Base-by-base conservation (phyloP, 2,329 filamentous ascomycete species). In the Trichoderma citrinoviride region DNA sequence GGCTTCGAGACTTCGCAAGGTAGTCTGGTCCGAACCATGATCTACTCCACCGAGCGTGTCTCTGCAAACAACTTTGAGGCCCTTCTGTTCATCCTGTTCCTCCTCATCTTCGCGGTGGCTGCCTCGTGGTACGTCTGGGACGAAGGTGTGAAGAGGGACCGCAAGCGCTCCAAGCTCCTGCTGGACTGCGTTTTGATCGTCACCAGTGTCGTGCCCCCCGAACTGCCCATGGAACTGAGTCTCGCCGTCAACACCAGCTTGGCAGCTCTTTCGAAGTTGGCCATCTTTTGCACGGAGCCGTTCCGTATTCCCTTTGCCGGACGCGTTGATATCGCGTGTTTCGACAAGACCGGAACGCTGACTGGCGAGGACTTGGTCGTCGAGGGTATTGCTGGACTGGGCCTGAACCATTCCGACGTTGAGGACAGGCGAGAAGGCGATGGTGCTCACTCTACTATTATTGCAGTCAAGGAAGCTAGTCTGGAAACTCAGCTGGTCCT, bases 101-200 rank as follows among this genome's bases (percentile, higher is more conserved):
- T 99, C 29, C 86, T 97, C 62, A 86, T 98, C 72, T 99, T 99
- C 79, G 96, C 96, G 72, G 87, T 99, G 75, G 96, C 95, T 64
- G 95, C 95, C 60, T 97, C 95, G 14, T 97, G 95, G 93, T 99
- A 99, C 77, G 95, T 99, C 66, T 99, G 95, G 95, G 87, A 93
- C 67, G 94, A 99, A 78, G 96, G 95, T 81, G 94, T 99, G 62
- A 85, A 86, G 75, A 93, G 91, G 80, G 94, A 98, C 74, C 90
- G 95, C 75, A 98, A 99, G 82, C 90, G 95, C 69, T 98, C 94
- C 53, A 99, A 99, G 85, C 87, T 99, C 44, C 86, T 99, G 66
- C 87, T 99, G 61, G 96, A 99, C 80, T 99, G 96, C 75, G 87
- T 99, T 78, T 89, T 99, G 77, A 99, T 99, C 73, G 87, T 99